These are phyloP conservation scores for Anethum foeniculum DNA, from an alignment of 140 eudicot genomes.

Conservation along the genomic window DNA sequence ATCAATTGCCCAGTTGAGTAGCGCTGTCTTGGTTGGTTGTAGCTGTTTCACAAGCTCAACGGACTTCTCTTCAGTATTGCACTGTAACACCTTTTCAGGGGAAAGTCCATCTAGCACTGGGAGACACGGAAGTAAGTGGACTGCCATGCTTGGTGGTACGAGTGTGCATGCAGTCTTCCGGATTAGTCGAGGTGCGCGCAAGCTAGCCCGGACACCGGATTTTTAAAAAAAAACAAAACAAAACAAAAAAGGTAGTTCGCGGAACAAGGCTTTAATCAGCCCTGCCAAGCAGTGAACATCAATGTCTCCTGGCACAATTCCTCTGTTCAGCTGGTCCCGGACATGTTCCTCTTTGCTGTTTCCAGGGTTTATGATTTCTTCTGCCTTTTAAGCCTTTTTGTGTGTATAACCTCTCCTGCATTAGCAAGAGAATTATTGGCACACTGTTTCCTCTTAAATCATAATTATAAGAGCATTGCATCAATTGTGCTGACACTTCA, in stretches of 20 bases:
- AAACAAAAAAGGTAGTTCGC: conserved; percentile 95
- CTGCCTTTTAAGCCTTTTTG: conserved; percentile 97
- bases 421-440: conserved; percentile 79
- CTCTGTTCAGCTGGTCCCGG: conserved; percentile 75
- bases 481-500: conserved; percentile 92
- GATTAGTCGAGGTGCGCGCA: no score
- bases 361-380: conserved; percentile 95
- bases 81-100: conserved; percentile 75
- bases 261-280: conserved; percentile 86
- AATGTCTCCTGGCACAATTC: conserved; percentile 80
- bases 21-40: conserved; percentile 70
- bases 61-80: conserved; percentile 71
- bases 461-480: conserved; percentile 88
- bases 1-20: conserved; percentile 93
- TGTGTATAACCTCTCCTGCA: conserved; percentile 80
- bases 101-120: conserved; percentile 94
- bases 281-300: conserved; percentile 95
- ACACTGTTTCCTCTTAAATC: conserved; percentile 90
- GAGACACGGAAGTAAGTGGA: no score
- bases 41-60: conserved; percentile 72
- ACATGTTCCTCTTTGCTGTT: conserved; percentile 84
- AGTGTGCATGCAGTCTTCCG: no score
- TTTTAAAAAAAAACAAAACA: no score
- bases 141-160: no score
- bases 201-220: no score